Base-by-base conservation (phyloP, 495 filamentous ascomycete species). In the Podospora sp. region DNA sequence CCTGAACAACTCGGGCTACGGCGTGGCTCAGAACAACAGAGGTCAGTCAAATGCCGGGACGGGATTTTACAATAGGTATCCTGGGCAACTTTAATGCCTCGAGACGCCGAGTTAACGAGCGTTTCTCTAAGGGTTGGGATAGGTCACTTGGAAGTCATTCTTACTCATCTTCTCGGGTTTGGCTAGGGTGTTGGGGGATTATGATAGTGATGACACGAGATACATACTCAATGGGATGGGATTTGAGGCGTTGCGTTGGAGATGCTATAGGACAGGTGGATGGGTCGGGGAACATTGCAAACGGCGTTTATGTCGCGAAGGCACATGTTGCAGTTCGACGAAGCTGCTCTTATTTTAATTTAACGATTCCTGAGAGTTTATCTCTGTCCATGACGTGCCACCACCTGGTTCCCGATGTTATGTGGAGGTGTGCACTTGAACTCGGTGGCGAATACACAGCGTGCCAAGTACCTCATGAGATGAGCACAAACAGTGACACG, bases 21-120 rank as follows among this genome's bases (percentile, higher is more conserved):
- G 57, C 49, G 62, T 75, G 21, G 60, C 52, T 24, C 22, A 65
- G n/a, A 59, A 52, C 24, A 69, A 68, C 40, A 67, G 74, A 26
- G 62, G 69, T 12, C 18, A 66, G 24, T 55, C 69, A 36, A 72
- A 69, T 29, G 33, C 63, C 22, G 65, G 67, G 12, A 46, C 72
- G 7, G 56, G 70, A 7, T 77, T 72, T n/a, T n/a, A 26, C 66
- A 25, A 60, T 65, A 8, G 68, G 25, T 11, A 50, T 62, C 0
- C 55, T 77, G n/a, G 65, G 70, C 7, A 69, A 63, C 14, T 75
- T 75, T 63, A 71, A 77, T 52, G 25, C 74, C 6, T 69, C 75
- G 8, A 61, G 65, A 0, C 66, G 73, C 40, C 65, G 71, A 20
- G 40, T 36, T 21, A 66, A 56, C 29, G 71, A 76, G 0, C 67